Evolutionary conservation across 129 eudicot species (phyloP).

Genomic region (Centella asiatica): DNA sequence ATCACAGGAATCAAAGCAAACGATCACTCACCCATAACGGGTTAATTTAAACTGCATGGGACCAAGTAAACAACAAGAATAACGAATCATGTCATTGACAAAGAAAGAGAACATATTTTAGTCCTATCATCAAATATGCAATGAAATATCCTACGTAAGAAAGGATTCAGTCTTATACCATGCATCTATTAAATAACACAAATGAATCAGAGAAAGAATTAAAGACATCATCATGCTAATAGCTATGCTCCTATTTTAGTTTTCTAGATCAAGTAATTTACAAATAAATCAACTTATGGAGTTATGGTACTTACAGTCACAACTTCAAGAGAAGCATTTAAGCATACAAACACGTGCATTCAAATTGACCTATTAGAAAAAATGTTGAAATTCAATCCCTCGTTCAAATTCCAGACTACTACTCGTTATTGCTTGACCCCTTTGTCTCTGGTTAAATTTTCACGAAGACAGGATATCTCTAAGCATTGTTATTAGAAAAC

Average conservation of each 20-base stretch:
- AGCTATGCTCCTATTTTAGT: neutral
- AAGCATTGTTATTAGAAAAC: too few species aligned
- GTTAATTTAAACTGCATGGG: neutral
- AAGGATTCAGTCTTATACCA: neutral
- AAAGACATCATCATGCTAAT: neutral
- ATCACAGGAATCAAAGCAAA: neutral
- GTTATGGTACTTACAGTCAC: too few species aligned
- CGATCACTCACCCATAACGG: neutral
- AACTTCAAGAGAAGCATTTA: too few species aligned
- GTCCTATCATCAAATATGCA: neutral
- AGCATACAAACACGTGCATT: too few species aligned
- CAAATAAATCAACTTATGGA: too few species aligned
- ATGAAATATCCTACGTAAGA: neutral
- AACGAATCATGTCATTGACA: neutral
- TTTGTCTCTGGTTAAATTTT: too few species aligned
- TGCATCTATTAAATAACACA: neutral
- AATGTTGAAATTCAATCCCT: too few species aligned
- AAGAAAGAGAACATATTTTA: neutral
- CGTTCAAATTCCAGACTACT: too few species aligned
- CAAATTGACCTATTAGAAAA: too few species aligned
- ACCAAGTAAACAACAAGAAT: neutral
- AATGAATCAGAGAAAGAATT: neutral
- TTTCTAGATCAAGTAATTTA: neutral
- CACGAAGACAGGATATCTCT: too few species aligned
- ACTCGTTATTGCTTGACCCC: too few species aligned